A percentile compares a stretch with the other conserved stretches of the same genome.
Conservation (phyloP, 2,329 filamentous ascomycete species). For the Chaetomiaceae sp. region DNA sequence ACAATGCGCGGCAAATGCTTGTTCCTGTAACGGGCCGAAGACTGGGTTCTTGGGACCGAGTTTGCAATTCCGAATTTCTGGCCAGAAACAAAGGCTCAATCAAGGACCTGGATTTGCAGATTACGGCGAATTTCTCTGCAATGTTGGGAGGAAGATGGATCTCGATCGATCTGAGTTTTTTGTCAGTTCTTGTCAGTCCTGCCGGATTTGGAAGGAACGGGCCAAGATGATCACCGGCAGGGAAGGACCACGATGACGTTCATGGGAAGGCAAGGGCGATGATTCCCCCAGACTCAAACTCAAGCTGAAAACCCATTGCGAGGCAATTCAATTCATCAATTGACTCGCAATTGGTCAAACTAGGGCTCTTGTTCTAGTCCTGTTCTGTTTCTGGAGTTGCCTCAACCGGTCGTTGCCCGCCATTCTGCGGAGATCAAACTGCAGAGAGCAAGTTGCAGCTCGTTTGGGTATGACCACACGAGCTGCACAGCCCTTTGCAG, state of each 20-base stretch:
- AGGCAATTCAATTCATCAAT: too few species aligned
- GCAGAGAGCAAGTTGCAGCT: neutral
- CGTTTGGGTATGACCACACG: neutral
- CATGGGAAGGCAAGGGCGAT: too few species aligned
- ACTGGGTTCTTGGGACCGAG: neutral
- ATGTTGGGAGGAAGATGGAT: neutral
- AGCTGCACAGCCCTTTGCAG: constrained; percentile 4
- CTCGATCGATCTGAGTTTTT: neutral
- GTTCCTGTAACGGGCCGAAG: constrained; percentile 2
- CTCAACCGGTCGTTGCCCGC: neutral
- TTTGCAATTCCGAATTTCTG: neutral
- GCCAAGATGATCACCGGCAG: too few species aligned
- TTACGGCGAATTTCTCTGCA: neutral
- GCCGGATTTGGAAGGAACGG: constrained; percentile 2
- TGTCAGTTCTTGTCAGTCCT: too few species aligned
- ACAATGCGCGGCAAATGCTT: constrained; percentile 1
- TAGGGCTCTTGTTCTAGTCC: too few species aligned
- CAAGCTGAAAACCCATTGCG: too few species aligned
- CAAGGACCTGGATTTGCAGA: too few species aligned
- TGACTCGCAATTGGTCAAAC: too few species aligned
- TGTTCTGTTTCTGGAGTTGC: too few species aligned
- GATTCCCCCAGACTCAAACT: too few species aligned
- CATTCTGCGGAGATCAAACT: neutral
- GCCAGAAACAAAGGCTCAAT: too few species aligned
- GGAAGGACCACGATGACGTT: too few species aligned